Percentiles rank a stretch among this genome's conserved stretches.
phyloP scores from a whole-genome alignment of 768 basidiomycete species.

The Termitomyces sp. region DNA sequence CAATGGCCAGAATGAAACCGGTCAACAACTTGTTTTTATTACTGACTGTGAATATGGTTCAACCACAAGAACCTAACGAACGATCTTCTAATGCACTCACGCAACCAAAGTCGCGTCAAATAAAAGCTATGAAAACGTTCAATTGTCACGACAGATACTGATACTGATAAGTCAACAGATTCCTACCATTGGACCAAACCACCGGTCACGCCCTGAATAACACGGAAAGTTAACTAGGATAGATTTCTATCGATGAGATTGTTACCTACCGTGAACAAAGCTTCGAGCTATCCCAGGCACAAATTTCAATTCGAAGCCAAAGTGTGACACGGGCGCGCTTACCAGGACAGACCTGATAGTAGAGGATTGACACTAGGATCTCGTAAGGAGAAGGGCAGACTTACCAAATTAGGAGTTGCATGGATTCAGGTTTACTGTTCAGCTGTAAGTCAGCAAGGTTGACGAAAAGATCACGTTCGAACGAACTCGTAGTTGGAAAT shows the following conservation, averaged over 20 bases:
- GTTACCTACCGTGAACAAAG: conserved; percentile 39
- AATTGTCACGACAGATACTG: not conserved
- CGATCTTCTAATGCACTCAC: conserved; percentile 21
- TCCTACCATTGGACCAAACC: conserved; percentile 46
- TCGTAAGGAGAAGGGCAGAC: not conserved
- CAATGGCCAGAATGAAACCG: conserved; percentile 24
- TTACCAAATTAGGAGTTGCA: conserved; percentile 23
- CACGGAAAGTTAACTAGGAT: conserved; percentile 4
- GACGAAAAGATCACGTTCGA: not conserved
- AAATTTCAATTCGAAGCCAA: not conserved
- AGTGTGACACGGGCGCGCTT: conserved; percentile 6
- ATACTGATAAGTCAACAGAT: not conserved
- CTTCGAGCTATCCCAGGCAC: conserved; percentile 31
- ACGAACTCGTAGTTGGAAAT: conserved; percentile 15
- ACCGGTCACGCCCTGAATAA: conserved; percentile 39
- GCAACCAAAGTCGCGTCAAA: conserved; percentile 39
- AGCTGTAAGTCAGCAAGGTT: not conserved
- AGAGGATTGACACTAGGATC: not conserved
- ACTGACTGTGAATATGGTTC: conserved; percentile 26
- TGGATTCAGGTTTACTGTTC: conserved; percentile 17
- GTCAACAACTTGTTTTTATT: conserved; percentile 29
- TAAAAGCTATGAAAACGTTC: conserved; percentile 33
- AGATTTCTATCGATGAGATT: conserved; percentile 2
- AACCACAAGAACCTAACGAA: not conserved
- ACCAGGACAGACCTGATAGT: conserved; percentile 32